Conservation (phyloP, 768 basidiomycete genomes). For the Cyclocybe cylindracea region DNA sequence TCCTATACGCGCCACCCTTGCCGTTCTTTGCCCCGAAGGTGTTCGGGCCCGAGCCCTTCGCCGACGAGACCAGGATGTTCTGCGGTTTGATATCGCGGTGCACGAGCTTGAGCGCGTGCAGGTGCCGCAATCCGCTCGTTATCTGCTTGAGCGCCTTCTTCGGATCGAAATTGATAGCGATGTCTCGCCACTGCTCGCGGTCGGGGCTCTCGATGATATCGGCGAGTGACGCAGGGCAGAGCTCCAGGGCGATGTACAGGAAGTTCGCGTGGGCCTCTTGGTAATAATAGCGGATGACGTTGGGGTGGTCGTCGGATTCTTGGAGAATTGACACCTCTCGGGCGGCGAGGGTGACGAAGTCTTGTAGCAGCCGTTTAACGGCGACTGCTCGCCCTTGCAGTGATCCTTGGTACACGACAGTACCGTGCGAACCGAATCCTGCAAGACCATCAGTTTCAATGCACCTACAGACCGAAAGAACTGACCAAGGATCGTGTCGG, state of each 20-base stretch:
- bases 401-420: constrained; percentile 91
- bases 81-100: constrained; percentile 99
- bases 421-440: constrained; percentile 97
- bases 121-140: constrained; percentile 82
- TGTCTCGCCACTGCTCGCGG: constrained; percentile 67
- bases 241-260: constrained; percentile 95
- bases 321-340: constrained; percentile 95
- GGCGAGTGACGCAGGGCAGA: constrained; percentile 88
- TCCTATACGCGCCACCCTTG: constrained; percentile 52
- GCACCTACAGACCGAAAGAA: background rate
- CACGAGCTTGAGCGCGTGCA: constrained; percentile 94
- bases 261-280: constrained; percentile 94
- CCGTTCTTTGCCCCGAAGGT: constrained; percentile 36
- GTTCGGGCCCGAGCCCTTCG: constrained; percentile 39
- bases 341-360: constrained; percentile 92
- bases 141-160: constrained; percentile 89
- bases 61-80: constrained; percentile 87
- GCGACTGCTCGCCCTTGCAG: constrained; percentile 98
- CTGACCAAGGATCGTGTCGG: constrained; percentile 75
- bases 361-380: constrained; percentile 94
- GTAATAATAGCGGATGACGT: constrained; percentile 98
- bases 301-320: constrained; percentile 97
- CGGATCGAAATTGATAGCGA: constrained; percentile 77
- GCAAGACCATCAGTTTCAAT: constrained; percentile 7
- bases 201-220: constrained; percentile 84